These are phyloP conservation scores for Candida parachauliodes DNA, from an alignment of 805 yeast species.

Conservation along the genomic window DNA sequence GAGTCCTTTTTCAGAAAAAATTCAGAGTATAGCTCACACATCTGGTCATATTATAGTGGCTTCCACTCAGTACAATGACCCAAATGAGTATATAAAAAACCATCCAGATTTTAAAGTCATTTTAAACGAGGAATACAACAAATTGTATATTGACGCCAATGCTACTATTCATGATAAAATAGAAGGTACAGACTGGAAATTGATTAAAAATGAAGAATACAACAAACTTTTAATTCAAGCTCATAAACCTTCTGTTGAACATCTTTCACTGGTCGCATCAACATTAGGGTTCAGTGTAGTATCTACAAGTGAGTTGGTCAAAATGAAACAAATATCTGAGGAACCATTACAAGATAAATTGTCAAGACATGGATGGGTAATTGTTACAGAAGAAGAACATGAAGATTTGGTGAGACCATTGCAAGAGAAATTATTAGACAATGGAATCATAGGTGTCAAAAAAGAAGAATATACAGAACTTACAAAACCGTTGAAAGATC, in stretches of 20 bases:
- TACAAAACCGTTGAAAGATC: slow-evolving; percentile 6
- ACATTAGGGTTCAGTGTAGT: slow-evolving; percentile 20
- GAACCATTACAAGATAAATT: slow-evolving; percentile 17
- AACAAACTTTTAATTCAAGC: slow-evolving; percentile 29
- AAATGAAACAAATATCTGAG: slow-evolving; percentile 11
- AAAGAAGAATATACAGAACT: slow-evolving; percentile 15
- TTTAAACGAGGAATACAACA: slow-evolving; percentile 16
- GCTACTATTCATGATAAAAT: slow-evolving; percentile 14
- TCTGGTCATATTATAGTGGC: slow-evolving; percentile 13
- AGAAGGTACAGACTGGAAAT: slow-evolving; percentile 10
- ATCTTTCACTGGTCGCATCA: slow-evolving; percentile 22
- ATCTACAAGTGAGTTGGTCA: slow-evolving; percentile 18
- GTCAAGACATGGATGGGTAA: slow-evolving; percentile 15
- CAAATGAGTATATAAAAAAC: slow-evolving; percentile 9
- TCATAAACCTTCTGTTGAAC: slow-evolving; percentile 25
- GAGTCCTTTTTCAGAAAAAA: slow-evolving; percentile 9
- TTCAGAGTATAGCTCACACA: slow-evolving; percentile 2
- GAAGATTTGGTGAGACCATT: slow-evolving; percentile 7
- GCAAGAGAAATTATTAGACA: slow-evolving; percentile 15
- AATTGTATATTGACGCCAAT: slow-evolving; percentile 16
- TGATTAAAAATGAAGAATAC: slow-evolving; percentile 20
- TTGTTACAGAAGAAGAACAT: slow-evolving; percentile 16
- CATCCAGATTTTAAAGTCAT: slow-evolving; percentile 12
- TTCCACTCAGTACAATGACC: slow-evolving; percentile 11
- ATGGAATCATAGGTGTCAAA: slow-evolving; percentile 15